Conservation (phyloP, 306 rosid genomes). For the Cucurbita pepo region DNA sequence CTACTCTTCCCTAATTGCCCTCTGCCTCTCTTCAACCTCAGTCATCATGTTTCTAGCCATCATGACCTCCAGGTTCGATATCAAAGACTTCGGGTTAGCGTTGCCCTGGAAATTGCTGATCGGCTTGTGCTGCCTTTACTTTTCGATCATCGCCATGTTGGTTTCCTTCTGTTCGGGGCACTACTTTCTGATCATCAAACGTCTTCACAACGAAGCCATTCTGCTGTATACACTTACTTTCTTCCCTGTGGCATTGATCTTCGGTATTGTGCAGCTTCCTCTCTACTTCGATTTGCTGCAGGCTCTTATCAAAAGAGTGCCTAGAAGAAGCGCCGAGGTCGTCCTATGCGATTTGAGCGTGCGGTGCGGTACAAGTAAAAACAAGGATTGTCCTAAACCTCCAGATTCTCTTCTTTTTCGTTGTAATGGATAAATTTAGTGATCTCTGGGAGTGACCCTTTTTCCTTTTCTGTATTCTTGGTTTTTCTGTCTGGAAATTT, state of each 20-base stretch:
- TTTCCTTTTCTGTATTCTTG: too few species aligned
- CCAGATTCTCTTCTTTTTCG: too few species aligned
- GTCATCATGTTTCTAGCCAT: constrained; percentile 41
- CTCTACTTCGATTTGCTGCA: constrained; percentile 22
- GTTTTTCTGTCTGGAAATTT: too few species aligned
- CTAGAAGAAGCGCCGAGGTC: background rate
- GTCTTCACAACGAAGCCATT: constrained; percentile 1
- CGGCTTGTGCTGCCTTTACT: constrained; percentile 26
- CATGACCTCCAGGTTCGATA: constrained; percentile 20
- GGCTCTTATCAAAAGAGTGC: constrained; percentile 10
- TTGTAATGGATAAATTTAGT: too few species aligned
- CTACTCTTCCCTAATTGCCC: constrained; percentile 16
- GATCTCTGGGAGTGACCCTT: too few species aligned
- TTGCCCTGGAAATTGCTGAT: constrained; percentile 25
- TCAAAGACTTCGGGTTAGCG: constrained; percentile 12
- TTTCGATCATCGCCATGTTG: constrained; percentile 27
- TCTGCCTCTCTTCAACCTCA: constrained; percentile 30
- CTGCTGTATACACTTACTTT: constrained; percentile 17
- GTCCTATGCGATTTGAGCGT: background rate
- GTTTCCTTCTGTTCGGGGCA: constrained; percentile 28
- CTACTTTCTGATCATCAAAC: constrained; percentile 17
- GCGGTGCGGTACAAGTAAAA: too few species aligned
- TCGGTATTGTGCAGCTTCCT: constrained; percentile 24
- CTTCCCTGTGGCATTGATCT: constrained; percentile 19
- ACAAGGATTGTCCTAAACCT: too few species aligned